Base-by-base conservation (phyloP, 164 flowering plant species). In the Vitis amurensis region DNA sequence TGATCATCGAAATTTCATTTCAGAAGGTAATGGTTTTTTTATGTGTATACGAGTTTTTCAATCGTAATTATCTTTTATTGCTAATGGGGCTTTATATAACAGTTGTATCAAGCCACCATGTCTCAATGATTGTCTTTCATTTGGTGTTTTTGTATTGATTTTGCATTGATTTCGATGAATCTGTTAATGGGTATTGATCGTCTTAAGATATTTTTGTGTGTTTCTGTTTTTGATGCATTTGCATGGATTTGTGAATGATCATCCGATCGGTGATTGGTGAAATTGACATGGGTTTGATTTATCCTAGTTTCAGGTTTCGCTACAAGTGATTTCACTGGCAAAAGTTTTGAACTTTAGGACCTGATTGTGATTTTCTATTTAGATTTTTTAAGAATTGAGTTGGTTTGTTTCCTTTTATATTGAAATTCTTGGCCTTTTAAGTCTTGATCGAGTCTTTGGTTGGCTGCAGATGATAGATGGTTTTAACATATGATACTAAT, bases 301-400 rank as follows among this genome's bases (percentile, higher is more conserved):
- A n/a, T 68, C 9, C 49, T 57, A 7, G 60, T 4, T n/a, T 37
- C n/a, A 61, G 30, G 8, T 56, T 55, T 14, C 56, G 23, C 13
- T 23, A 51, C 10, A 55, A 11, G 49, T 63, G 15, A 7, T 63
- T 55, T 63, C 2, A 11, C 15, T 2, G 29, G 11, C 8, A 5
- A 9, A 66, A 53, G 29, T 27, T 47, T 48, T 56, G 30, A 56
- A 3, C 61, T 61, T 61, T 31, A 44, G 64, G 64, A 8, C 9
- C 64, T 58, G 59, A 2, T 68, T 50, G 14, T 16, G 71, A 10
- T 60, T 71, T 50, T 65, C 12, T 68, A 14, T 61, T 11, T 67
- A 12, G 59, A 31, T 11, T 61, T 52, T 47, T 63, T 1, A 29
- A 50, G 58, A 27, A 23, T 10, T 3, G 37, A 23, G 13, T 27